Base-by-base conservation (phyloP, 352 stramenopile species). In the Pythium phragmiticola region DNA sequence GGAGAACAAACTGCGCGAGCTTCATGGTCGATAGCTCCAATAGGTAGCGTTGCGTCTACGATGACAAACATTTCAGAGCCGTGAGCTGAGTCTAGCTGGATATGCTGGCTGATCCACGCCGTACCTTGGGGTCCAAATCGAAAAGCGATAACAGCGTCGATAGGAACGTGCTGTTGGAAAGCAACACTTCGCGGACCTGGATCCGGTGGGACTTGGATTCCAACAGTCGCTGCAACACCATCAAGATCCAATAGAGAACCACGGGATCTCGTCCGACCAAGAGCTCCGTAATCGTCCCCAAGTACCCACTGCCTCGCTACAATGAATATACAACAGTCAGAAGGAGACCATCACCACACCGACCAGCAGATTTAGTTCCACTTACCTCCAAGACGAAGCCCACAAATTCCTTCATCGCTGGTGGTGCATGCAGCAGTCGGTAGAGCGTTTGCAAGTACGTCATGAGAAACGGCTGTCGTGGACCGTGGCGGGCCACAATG, bases 361-460 rank as follows among this genome's bases (percentile, higher is more conserved):
- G 12, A 37, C 9, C 2, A 30, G 19, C 11, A 58, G 5, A 26
- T 19, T 14, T 17, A 50, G 12, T 39, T 13, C 3, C 6, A 42
- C 49, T 2, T 7, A 92, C 84, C 75, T 93, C 84, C 17, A 77
- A 76, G 36, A 95, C 65, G 55, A 93, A 87, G 36, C 77, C 72
- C 43, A 95, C 69, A 48, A 93, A 87, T 45, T 90, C 80, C 43
- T 86, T 90, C 54, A 89, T 89, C 5, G 81, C 82, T 54, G 78
- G 69, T 9, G 84, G 77, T 0, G 80, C 77, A 42, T 88, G 63
- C 8, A 84, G 70, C 33, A 95, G 60, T 6, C 87, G 82, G 59
- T 91, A 90, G 19, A 95, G 63, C 5, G 78, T 82, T 48, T 93
- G 82, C 13, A 95, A 63, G 33, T 95, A 95, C 3, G 83, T 90